Conservation (phyloP, 2,329 filamentous ascomycete species). For the Arthrobotrys iridis region DNA sequence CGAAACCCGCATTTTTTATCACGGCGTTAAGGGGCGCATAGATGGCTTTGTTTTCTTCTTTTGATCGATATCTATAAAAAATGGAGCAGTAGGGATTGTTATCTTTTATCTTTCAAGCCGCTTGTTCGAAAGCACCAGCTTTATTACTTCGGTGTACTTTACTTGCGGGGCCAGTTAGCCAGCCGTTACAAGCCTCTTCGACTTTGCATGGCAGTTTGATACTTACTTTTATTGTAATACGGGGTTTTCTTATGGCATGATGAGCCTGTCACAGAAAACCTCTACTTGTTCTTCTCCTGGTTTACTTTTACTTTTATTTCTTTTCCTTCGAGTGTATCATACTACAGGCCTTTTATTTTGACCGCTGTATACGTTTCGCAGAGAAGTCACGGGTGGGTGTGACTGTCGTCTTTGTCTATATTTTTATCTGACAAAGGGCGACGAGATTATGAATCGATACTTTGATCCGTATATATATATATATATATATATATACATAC, state of each 20-base stretch:
- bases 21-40: constrained; percentile 32
- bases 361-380: background rate
- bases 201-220: background rate
- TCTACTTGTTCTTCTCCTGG: background rate
- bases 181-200: background rate
- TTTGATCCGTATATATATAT: background rate
- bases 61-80: constrained; percentile 3
- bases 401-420: background rate
- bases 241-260: background rate
- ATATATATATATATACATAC: too few relatives aligned
- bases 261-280: background rate
- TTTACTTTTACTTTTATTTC: background rate
- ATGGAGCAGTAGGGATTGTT: background rate
- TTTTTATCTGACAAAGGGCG: constrained; percentile 1
- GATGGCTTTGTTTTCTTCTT: background rate
- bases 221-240: constrained; percentile 15
- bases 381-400: background rate
- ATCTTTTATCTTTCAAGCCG: background rate
- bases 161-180: background rate
- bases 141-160: constrained; percentile 11
- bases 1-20: constrained; percentile 20
- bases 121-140: background rate
- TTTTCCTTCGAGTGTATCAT: constrained; percentile 3
- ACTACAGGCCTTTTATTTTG: background rate
- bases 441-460: background rate